phyloP scores from a whole-genome alignment of 345 rosid genomes.

The Linum tenue region DNA sequence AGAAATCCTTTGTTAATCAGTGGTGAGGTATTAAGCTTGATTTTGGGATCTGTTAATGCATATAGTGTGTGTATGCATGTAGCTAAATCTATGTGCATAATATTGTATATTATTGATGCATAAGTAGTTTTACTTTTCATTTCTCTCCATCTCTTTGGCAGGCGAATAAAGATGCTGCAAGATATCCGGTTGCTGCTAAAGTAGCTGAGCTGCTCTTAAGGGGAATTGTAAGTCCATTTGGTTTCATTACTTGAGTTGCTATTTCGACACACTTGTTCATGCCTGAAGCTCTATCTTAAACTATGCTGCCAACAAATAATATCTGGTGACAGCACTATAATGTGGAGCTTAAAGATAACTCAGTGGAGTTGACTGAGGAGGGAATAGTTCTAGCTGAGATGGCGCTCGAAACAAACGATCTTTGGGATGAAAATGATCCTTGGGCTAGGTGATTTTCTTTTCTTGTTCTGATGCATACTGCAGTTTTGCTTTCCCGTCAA shows the following conservation, averaged over 20 bases:
- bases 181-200: constrained; percentile 95
- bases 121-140: constrained; percentile 10
- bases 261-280: constrained; percentile 1
- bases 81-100: not conserved
- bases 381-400: constrained; percentile 88
- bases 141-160: constrained; percentile 24
- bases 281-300: constrained; percentile 2
- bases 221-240: constrained; percentile 48
- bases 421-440: constrained; percentile 96
- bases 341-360: constrained; percentile 81
- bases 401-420: constrained; percentile 90
- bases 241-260: constrained; percentile 9
- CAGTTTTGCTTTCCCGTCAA: not conserved
- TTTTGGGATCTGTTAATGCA: constrained; percentile 6
- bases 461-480: not conserved
- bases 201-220: constrained; percentile 79
- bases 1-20: constrained; percentile 93
- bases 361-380: constrained; percentile 93
- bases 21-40: constrained; percentile 60
- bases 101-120: not conserved
- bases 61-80: not conserved
- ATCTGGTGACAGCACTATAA: constrained; percentile 61
- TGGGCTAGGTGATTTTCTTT: constrained; percentile 74
- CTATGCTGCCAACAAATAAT: constrained; percentile 11
- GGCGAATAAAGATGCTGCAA: constrained; percentile 89